These are phyloP conservation scores for Candida sanyaensis DNA, from an alignment of 1,139 yeast genomes.

Conservation along the genomic window DNA sequence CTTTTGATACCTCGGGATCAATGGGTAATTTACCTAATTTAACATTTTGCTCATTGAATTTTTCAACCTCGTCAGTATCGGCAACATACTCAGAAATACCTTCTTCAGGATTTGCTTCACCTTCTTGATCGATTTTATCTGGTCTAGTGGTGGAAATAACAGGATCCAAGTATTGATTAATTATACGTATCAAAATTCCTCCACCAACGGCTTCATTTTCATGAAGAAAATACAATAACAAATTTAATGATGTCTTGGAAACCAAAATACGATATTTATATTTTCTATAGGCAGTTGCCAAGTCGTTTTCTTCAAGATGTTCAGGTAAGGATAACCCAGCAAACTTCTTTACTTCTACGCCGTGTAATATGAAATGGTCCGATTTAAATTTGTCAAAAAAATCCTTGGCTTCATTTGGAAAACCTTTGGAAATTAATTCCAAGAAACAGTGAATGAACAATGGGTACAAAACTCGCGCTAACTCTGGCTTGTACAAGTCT, in stretches of 20 bases:
- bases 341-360: constrained; percentile 70
- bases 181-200: constrained; percentile 76
- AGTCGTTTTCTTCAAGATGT: constrained; percentile 79
- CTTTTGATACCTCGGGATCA: constrained; percentile 83
- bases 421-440: constrained; percentile 69
- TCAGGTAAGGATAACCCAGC: constrained; percentile 77
- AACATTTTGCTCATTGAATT: constrained; percentile 71
- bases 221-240: constrained; percentile 81
- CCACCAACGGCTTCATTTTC: constrained; percentile 96
- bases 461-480: constrained; percentile 82
- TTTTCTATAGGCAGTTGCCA: constrained; percentile 72
- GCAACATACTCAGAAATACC: constrained; percentile 65
- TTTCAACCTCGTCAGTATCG: constrained; percentile 49
- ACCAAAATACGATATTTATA: constrained; percentile 76
- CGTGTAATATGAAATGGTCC: constrained; percentile 78
- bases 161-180: constrained; percentile 84
- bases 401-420: constrained; percentile 60
- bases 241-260: constrained; percentile 82
- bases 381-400: constrained; percentile 77
- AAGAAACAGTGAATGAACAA: constrained; percentile 86
- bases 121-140: constrained; percentile 47
- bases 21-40: constrained; percentile 81
- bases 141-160: constrained; percentile 53
- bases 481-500: constrained; percentile 89
- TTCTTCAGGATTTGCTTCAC: constrained; percentile 57